These are phyloP conservation scores for Eimeria zaria DNA, from an alignment of 169 alveolate species.

Conservation along the genomic window DNA sequence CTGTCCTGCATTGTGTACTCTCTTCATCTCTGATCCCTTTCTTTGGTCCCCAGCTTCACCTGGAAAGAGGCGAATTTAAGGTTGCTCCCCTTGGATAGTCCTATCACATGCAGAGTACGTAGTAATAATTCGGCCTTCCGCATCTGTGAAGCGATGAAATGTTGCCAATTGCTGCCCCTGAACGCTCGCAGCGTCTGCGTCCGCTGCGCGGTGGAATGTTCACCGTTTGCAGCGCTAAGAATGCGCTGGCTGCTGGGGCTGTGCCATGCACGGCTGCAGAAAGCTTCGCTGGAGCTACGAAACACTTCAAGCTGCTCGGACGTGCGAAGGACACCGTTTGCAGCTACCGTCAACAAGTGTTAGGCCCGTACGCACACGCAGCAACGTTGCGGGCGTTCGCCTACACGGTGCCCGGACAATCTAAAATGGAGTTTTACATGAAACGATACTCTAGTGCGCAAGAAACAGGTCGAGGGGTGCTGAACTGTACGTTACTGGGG, in stretches of 20 bases:
- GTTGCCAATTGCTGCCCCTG: not conserved
- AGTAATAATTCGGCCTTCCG: not conserved
- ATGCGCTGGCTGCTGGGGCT: not conserved
- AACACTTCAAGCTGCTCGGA: not conserved
- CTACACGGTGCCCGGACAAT: not conserved
- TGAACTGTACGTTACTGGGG: not conserved
- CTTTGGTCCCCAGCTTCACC: not conserved
- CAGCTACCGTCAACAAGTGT: not conserved
- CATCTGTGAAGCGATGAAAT: not conserved
- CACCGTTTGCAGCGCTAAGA: not conserved
- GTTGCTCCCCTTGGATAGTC: not conserved
- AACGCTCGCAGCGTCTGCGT: not conserved
- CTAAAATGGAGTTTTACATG: not conserved
- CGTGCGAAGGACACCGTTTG: not conserved
- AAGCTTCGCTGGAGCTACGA: not conserved
- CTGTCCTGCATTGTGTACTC: not conserved
- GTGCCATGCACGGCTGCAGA: not conserved
- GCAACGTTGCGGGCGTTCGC: not conserved
- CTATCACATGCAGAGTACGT: not conserved
- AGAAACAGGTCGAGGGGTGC: not conserved
- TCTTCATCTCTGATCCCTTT: not conserved
- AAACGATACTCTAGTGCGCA: too few relatives aligned
- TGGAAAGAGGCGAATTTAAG: not conserved
- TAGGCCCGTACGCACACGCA: not conserved
- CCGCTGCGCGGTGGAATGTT: too few relatives aligned